Percentiles rank a stretch among this genome's conserved stretches.
Evolutionary conservation across 2,329 filamentous ascomycete species (phyloP).

Genomic region (Fusarium sp.): DNA sequence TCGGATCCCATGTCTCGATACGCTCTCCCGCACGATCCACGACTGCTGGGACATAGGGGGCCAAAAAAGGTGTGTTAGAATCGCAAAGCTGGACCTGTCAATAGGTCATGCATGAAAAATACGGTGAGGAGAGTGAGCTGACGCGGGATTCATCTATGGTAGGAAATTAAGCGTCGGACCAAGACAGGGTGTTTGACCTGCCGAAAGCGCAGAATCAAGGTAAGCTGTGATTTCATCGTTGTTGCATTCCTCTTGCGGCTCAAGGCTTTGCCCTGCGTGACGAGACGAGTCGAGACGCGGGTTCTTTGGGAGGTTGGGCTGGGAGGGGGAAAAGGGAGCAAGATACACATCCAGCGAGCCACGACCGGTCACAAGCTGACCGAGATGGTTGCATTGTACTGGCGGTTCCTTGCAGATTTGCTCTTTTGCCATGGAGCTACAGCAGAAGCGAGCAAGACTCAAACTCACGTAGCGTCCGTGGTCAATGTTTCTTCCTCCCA

Average conservation of each 20-base stretch:
- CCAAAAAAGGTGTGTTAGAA: slow-evolving; percentile 67
- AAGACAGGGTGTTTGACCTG: slow-evolving; percentile 74
- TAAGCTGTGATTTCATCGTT: slow-evolving; percentile 53
- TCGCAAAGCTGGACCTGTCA: slow-evolving; percentile 3
- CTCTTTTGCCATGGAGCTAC: slow-evolving; percentile 33
- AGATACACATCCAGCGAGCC: slow-evolving; percentile 25
- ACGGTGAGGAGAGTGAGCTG: slow-evolving; percentile 27
- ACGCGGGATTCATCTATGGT: slow-evolving; percentile 21
- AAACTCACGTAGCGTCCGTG: slow-evolving; percentile 40
- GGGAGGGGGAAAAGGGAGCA: slow-evolving; percentile 23
- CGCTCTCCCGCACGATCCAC: slow-evolving; percentile 62
- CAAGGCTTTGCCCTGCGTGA: slow-evolving; percentile 15
- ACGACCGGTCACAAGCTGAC: slow-evolving; percentile 20
- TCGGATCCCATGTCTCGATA: slow-evolving; percentile 60
- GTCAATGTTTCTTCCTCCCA: slow-evolving; percentile 28
- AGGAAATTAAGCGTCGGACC: slow-evolving; percentile 74
- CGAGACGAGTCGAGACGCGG: slow-evolving; percentile 13
- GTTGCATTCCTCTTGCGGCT: slow-evolving; percentile 19
- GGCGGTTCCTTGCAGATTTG: slow-evolving; percentile 34
- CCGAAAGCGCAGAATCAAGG: slow-evolving; percentile 72
- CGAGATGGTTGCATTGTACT: slow-evolving; percentile 35
- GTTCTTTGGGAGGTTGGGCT: slow-evolving; percentile 21
- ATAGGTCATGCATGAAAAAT: neutral
- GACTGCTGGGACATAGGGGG: slow-evolving; percentile 61
- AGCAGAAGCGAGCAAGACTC: slow-evolving; percentile 36